Percentiles rank a stretch among this genome's conserved stretches.
Conservation (phyloP, 805 yeast genomes). For the Wickerhamomyces chaumierensis region DNA sequence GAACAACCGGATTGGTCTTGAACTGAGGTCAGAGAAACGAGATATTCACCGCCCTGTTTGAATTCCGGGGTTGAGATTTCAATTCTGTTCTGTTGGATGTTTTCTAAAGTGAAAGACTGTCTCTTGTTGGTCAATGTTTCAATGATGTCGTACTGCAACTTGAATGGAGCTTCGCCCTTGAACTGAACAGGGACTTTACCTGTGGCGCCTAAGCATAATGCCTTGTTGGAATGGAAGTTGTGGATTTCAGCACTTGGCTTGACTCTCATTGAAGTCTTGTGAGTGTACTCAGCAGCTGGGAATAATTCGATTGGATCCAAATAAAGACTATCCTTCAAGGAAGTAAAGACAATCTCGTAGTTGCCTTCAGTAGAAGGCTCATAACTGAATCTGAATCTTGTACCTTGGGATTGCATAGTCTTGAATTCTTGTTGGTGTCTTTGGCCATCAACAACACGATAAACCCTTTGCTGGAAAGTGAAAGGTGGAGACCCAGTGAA, state of each 20-base stretch:
- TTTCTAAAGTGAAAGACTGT: slow-evolving; percentile 28
- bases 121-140: slow-evolving; percentile 42
- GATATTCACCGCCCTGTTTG: slow-evolving; percentile 61
- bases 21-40: slow-evolving; percentile 49
- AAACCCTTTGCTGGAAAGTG: slow-evolving; percentile 49
- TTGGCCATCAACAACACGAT: slow-evolving; percentile 31
- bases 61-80: slow-evolving; percentile 44
- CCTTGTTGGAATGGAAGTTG: slow-evolving; percentile 6
- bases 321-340: slow-evolving; percentile 56
- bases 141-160: slow-evolving; percentile 55
- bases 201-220: slow-evolving; percentile 36
- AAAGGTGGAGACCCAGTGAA: slow-evolving; percentile 79
- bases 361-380: slow-evolving; percentile 75
- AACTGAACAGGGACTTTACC: slow-evolving; percentile 44
- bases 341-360: slow-evolving; percentile 61
- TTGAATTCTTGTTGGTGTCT: slow-evolving; percentile 25
- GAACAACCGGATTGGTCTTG: slow-evolving; percentile 71
- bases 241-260: slow-evolving; percentile 40
- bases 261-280: slow-evolving; percentile 61
- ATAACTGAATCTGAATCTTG: slow-evolving; percentile 49
- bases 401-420: slow-evolving; percentile 26
- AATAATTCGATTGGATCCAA: slow-evolving; percentile 25
- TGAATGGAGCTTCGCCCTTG: slow-evolving; percentile 74
- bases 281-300: slow-evolving; percentile 35
- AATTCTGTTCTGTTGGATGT: slow-evolving; percentile 26